phyloP scores from a whole-genome alignment of 2,329 filamentous ascomycete species.

The Trichoderma arundinaceum region DNA sequence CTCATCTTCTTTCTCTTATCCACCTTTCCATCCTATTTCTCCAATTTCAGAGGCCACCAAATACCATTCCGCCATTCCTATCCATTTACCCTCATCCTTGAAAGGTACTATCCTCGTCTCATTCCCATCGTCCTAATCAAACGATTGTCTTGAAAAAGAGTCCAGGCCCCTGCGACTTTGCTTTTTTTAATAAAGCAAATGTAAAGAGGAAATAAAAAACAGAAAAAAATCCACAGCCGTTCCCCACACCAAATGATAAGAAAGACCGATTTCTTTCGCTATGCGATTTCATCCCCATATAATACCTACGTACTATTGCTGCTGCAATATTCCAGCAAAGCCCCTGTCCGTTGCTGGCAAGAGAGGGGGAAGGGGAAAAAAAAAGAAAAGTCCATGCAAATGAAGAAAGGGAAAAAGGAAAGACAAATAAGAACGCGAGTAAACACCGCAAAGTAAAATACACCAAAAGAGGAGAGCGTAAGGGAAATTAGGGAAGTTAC shows the following conservation, averaged over 20 bases:
- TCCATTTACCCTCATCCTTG: not conserved
- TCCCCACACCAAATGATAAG: conserved; percentile 5
- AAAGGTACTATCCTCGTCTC: not conserved
- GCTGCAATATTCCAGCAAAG: conserved; percentile 15
- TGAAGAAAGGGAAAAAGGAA: not conserved
- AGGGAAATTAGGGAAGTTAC: conserved; percentile 21
- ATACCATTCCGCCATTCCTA: not conserved
- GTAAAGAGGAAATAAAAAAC: conserved; percentile 1
- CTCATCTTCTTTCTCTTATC: conserved; percentile 18
- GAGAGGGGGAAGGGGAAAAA: not conserved
- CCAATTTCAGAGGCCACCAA: not conserved
- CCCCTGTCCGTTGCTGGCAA: conserved; percentile 16
- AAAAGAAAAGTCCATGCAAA: not conserved
- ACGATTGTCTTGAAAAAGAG: conserved; percentile 1
- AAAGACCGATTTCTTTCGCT: conserved; percentile 29
- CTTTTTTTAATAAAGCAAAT: not conserved
- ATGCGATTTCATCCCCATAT: conserved; percentile 27
- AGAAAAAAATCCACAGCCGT: not conserved
- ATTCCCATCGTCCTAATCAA: conserved; percentile 1
- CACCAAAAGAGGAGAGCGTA: conserved; percentile 32
- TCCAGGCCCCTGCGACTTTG: not conserved
- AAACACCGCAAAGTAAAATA: conserved; percentile 36
- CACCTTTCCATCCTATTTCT: conserved; percentile 9
- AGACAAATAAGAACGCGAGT: conserved; percentile 10
- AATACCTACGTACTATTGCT: conserved; percentile 14